Conservation (phyloP, 306 rosid genomes). For the Betula pendula region DNA sequence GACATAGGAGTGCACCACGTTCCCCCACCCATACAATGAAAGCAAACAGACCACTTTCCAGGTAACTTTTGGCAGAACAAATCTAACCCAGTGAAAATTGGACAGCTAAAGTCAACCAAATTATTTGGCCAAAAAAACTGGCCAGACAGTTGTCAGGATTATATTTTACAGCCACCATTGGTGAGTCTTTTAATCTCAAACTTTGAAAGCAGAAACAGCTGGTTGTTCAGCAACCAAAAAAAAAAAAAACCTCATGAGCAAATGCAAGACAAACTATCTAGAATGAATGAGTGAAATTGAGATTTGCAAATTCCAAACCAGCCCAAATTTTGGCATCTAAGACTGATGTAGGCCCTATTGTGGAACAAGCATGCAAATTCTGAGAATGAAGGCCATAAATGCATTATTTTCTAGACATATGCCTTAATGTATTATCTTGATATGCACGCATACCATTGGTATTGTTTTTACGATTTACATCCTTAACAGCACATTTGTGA, state of each 20-base stretch:
- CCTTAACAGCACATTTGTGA: not conserved
- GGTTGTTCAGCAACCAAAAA: not conserved
- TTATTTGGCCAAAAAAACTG: not conserved
- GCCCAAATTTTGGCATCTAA: not conserved
- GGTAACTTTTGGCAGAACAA: not conserved
- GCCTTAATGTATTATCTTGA: too few relatives aligned
- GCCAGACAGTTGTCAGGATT: not conserved
- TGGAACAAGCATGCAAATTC: too few relatives aligned
- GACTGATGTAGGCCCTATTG: not conserved
- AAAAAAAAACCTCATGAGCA: not conserved
- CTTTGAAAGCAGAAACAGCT: not conserved
- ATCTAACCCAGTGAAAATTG: conserved; percentile 1
- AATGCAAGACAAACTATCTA: not conserved
- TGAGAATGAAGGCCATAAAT: too few relatives aligned
- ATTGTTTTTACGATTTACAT: not conserved
- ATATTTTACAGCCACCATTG: not conserved
- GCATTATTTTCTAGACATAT: too few relatives aligned
- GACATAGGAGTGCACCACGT: not conserved
- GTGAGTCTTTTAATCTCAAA: not conserved
- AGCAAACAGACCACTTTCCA: not conserved
- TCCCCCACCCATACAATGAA: not conserved
- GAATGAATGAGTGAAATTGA: not conserved
- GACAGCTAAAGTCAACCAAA: not conserved
- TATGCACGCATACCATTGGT: not conserved
- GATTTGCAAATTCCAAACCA: not conserved